Conservation (phyloP, 2,329 filamentous ascomycete species). For the Fusarium gaditjirri region DNA sequence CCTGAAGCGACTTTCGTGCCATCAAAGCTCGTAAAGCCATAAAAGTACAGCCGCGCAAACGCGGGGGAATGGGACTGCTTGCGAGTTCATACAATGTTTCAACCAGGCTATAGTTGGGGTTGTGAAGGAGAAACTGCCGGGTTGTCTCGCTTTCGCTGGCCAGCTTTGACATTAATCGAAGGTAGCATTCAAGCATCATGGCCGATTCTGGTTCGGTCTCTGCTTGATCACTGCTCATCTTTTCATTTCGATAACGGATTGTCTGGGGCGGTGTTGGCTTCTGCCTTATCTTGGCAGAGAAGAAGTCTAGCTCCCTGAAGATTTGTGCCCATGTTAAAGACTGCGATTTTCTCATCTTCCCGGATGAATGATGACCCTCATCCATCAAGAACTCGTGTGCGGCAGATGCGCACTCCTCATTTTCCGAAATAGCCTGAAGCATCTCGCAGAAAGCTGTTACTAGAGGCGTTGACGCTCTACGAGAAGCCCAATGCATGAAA, state of each 20-base stretch:
- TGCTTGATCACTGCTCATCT: constrained; percentile 72
- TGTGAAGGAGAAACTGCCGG: constrained; percentile 77
- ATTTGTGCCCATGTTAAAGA: constrained; percentile 95
- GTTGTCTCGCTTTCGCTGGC: constrained; percentile 78
- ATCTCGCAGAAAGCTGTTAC: constrained; percentile 98
- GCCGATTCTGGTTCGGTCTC: constrained; percentile 90
- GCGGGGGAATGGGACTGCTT: constrained; percentile 78
- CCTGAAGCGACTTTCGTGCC: constrained; percentile 74
- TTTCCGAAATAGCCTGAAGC: constrained; percentile 86
- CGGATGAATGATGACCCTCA: constrained; percentile 77
- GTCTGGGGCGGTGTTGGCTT: constrained; percentile 63
- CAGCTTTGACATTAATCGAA: constrained; percentile 87
- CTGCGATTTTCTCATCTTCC: constrained; percentile 82
- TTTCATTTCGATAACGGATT: constrained; percentile 63
- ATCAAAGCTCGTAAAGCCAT: constrained; percentile 80
- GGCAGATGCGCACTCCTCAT: constrained; percentile 82
- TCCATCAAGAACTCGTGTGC: constrained; percentile 92
- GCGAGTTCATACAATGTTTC: constrained; percentile 82
- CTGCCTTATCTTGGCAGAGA: constrained; percentile 81
- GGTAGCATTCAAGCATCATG: constrained; percentile 96
- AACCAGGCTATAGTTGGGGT: constrained; percentile 73
- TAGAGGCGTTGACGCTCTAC: constrained; percentile 92
- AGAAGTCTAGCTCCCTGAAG: constrained; percentile 88
- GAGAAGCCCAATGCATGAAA: constrained; percentile 97
- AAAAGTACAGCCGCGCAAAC: constrained; percentile 86